Base-by-base conservation (phyloP, 163 green algal genomes). In the Prototheca wickerhamii region DNA sequence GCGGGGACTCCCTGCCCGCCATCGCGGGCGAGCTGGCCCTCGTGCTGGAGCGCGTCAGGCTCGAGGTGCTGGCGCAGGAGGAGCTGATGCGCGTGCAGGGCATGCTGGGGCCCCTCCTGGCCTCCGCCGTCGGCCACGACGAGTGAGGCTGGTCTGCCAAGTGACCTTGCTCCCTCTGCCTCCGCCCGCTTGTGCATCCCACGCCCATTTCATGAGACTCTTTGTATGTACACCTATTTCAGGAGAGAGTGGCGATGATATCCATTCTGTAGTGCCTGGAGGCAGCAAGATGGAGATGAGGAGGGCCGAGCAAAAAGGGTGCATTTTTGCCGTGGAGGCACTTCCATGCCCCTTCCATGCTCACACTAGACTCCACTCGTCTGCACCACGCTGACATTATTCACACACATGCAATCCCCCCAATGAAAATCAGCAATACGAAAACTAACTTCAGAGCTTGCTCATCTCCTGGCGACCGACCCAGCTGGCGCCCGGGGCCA, bases 41-140 rank as follows among this genome's bases (percentile, higher is more conserved):
- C 49, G 64, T 95, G 64, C 56, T 64, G 25, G 74, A 85, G 43
- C 52, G 59, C 4, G 69, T 89, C 31, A 34, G 34, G 46, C 67
- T 73, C 40, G 88, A 95, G 79, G 53, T 92, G 52, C 59, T 60
- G 32, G 52, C 85, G 50, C 78, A 87, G 65, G 65, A 61, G 15
- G 37, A 74, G 44, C 76, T 95, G 65, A 42, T 74, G 35, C 25
- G 62, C 61, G 46, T 95, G 40, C 79, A 83, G 43, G 88, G 88
- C 33, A 77, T 79, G 34, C 63, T 93, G 49, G 81, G 89, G 60
- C 80, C 84, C 2, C 61, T 95, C 21, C 58, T 91, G 26, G 63
- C 74, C 17, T 73, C 74, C 26, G 30, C 56, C 20, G 33, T 53
- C 17, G 44, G 44, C n/a, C n/a, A n/a, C n/a, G n/a, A n/a, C n/a